A percentile compares a stretch with the other conserved stretches of the same genome.
Conservation (phyloP, 2,329 filamentous ascomycete genomes). For the Fusarium newnesense region DNA sequence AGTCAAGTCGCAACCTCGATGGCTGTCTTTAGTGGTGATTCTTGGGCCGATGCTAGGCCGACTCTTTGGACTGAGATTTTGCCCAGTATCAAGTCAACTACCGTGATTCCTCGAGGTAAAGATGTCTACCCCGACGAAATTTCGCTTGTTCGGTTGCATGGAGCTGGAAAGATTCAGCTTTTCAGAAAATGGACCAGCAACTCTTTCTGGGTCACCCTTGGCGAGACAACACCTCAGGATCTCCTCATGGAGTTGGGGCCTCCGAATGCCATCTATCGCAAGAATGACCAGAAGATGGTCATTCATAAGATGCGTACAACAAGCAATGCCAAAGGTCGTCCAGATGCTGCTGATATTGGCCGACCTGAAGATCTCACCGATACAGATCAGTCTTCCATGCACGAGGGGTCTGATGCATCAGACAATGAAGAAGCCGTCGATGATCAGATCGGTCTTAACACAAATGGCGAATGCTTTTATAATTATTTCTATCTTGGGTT, state of each 20-base stretch:
- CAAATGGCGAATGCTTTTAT: slow-evolving; percentile 85
- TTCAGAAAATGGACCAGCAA: slow-evolving; percentile 75
- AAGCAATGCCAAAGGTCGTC: slow-evolving; percentile 61
- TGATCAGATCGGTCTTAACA: slow-evolving; percentile 63
- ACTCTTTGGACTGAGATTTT: slow-evolving; percentile 80
- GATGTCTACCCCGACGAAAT: slow-evolving; percentile 91
- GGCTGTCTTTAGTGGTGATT: slow-evolving; percentile 90
- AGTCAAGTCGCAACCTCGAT: slow-evolving; percentile 84
- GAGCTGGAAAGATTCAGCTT: slow-evolving; percentile 81
- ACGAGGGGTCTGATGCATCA: slow-evolving; percentile 76
- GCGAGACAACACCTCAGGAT: slow-evolving; percentile 91
- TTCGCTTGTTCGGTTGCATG: slow-evolving; percentile 80
- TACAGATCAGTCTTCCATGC: slow-evolving; percentile 79
- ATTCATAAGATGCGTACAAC: slow-evolving; percentile 76
- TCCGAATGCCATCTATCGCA: slow-evolving; percentile 92
- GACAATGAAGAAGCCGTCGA: slow-evolving; percentile 67
- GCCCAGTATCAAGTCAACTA: slow-evolving; percentile 77
- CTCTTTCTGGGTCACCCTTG: slow-evolving; percentile 78
- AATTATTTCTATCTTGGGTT: slow-evolving; percentile 98
- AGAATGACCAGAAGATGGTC: slow-evolving; percentile 87
- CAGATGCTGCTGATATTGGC: slow-evolving; percentile 55
- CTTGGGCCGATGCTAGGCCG: slow-evolving; percentile 85
- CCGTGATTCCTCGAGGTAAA: slow-evolving; percentile 74
- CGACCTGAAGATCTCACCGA: slow-evolving; percentile 71
- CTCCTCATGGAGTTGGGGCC: slow-evolving; percentile 90